Base-by-base conservation (phyloP, 78 protist genomes). In the Dictyostelium discoideum region DNA sequence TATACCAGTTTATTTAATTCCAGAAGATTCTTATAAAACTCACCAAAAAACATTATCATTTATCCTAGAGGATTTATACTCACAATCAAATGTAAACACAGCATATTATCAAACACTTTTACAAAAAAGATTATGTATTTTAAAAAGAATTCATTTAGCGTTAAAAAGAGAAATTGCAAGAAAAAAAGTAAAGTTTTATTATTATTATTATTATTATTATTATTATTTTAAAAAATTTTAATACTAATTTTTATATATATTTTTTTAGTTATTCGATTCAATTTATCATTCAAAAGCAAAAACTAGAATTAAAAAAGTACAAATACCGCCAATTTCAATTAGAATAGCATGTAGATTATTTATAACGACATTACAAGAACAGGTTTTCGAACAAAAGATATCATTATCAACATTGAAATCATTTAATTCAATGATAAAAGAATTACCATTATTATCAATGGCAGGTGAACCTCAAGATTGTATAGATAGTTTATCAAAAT, bases 381-480 rank as follows among this genome's bases (percentile, higher is more conserved):
- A 90, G 24, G 84, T 90, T 13, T 90, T 90, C 39, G 95, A 90
- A 63, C 96, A 85, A 42, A 78, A 78, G 18, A 50, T 84, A 6
- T 93, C 95, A 39, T 83, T 90, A 48, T 48, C 96, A 22, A 85
- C 96, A 3, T 77, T 93, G 50, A 81, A 86, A 73, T 82, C 96
- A 44, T 93, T 93, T 85, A 93, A 81, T 37, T 60, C 77, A 16
- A 93, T 93, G 89, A 86, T 93, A 14, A 67, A 80, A 32, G 96
- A 93, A 11, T 60, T 93, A 48, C 96, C 96, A n/a, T 69, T 86
- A 29, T 81, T 93, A 6, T 85, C 96, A 18, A 69, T 93, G 92
- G 88, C 94, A 5, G 93, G 93, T 1, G 96, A 93, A 69, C 96
- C 96, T 65, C 54, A 29, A 7, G 96, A 93, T 80, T 93, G 96